Percentiles rank a stretch among this genome's conserved stretches.
phyloP scores from a whole-genome alignment of 2,329 filamentous ascomycete genomes.

The Setomelanomma holmii region DNA sequence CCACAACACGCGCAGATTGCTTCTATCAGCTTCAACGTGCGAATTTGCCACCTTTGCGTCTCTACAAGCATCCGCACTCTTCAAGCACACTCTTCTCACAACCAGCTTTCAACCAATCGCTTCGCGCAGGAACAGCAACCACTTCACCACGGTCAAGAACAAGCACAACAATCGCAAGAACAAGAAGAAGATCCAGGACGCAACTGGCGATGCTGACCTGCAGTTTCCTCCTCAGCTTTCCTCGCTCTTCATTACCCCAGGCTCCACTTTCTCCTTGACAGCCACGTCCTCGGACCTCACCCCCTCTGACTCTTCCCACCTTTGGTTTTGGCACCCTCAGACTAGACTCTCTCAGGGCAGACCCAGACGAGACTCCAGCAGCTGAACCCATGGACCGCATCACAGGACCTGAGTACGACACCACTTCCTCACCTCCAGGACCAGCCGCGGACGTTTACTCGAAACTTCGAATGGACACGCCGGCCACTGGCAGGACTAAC shows the following conservation, averaged over 20 bases:
- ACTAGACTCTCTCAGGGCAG: background rate
- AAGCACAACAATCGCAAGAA: background rate
- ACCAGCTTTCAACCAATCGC: background rate
- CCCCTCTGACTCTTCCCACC: too few relatives aligned
- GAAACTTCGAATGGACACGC: background rate
- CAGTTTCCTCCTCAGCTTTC: constrained; percentile 3
- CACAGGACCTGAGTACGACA: background rate
- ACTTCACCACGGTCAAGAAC: background rate
- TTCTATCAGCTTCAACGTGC: background rate
- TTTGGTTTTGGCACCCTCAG: background rate
- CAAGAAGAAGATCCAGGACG: background rate
- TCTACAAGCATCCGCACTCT: background rate
- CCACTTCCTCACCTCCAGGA: background rate
- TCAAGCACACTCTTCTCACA: background rate
- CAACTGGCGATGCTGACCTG: background rate
- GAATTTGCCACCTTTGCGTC: background rate
- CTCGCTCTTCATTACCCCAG: background rate
- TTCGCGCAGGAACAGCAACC: background rate
- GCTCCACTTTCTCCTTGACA: background rate
- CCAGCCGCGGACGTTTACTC: constrained; percentile 3
- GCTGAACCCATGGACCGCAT: background rate
- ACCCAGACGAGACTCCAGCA: background rate
- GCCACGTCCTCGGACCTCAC: constrained; percentile 5
- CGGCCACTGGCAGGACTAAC: constrained; percentile 3
- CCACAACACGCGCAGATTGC: background rate